Evolutionary conservation across 805 yeast species (phyloP).

Genomic region (Saturnispora silvae): DNA sequence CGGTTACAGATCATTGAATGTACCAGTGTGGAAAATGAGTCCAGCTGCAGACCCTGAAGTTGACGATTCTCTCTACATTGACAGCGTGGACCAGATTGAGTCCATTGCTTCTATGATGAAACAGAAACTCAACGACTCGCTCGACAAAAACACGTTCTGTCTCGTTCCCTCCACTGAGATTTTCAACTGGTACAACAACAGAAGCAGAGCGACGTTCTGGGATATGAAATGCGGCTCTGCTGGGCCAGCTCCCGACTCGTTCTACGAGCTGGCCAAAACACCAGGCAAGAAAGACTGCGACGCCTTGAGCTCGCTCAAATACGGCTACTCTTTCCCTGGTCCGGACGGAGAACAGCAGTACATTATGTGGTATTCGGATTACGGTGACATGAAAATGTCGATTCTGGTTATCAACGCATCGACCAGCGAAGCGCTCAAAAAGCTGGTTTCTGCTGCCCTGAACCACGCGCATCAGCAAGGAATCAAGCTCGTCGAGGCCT

Average conservation of each 20-base stretch:
- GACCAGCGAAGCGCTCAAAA: not conserved
- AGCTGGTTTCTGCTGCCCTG: not conserved
- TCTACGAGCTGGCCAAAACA: not conserved
- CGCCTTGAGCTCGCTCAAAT: no score
- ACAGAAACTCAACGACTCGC: not conserved
- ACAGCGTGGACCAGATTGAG: constrained; percentile 1
- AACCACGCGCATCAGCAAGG: constrained; percentile 7
- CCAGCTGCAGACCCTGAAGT: constrained; percentile 1
- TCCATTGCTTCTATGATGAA: constrained; percentile 1
- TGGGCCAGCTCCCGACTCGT: not conserved
- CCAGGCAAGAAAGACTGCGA: not conserved
- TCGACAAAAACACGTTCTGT: constrained; percentile 15
- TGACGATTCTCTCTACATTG: constrained; percentile 8
- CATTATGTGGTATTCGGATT: constrained; percentile 5
- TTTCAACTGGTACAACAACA: constrained; percentile 33
- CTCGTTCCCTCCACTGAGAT: constrained; percentile 28
- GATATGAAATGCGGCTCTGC: constrained; percentile 1
- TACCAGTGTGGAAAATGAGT: constrained; percentile 13
- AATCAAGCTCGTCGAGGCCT: constrained; percentile 8
- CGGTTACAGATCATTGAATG: constrained; percentile 36
- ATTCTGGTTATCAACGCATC: not conserved
- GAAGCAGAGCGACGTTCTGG: constrained; percentile 17
- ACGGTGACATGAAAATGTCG: not conserved
- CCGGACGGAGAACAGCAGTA: no score
- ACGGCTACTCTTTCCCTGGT: not conserved